Conservation (phyloP, 2,329 filamentous ascomycete genomes). For the Fusarium oxysporum region DNA sequence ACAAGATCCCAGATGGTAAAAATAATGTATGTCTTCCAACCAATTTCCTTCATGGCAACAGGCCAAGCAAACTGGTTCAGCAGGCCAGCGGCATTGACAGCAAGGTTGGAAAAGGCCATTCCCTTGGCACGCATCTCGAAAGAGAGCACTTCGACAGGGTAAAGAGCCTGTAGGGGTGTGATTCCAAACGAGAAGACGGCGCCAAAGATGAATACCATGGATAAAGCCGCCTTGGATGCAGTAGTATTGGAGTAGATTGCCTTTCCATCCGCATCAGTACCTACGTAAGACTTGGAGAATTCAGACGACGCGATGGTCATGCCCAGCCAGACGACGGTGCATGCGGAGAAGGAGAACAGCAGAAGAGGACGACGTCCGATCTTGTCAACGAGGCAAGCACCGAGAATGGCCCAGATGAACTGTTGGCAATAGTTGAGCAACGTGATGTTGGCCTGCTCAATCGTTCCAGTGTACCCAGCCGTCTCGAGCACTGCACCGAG, state of each 20-base stretch:
- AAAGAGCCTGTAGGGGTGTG: slow-evolving; percentile 47
- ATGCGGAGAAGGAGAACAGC: background rate
- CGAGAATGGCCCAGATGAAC: background rate
- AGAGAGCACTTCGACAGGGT: slow-evolving; percentile 62
- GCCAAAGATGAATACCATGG: background rate
- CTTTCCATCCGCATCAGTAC: background rate
- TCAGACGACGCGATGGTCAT: background rate
- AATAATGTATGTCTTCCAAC: slow-evolving; percentile 65
- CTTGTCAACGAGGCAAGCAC: background rate
- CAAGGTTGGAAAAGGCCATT: slow-evolving; percentile 60
- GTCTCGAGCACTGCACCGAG: background rate
- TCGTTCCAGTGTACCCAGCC: background rate
- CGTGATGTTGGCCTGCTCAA: background rate
- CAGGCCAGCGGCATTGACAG: slow-evolving; percentile 58
- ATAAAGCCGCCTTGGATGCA: background rate
- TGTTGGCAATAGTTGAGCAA: background rate
- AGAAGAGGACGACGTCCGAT: background rate
- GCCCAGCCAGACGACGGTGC: background rate
- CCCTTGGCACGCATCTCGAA: slow-evolving; percentile 66
- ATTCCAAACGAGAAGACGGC: background rate
- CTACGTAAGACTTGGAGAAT: background rate
- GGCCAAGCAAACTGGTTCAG: slow-evolving; percentile 61
- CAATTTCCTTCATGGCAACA: slow-evolving; percentile 60
- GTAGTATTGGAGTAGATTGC: background rate
- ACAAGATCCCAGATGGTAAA: slow-evolving; percentile 56